Conservation (phyloP, 441 rosid genomes). For the Populus trichocarpa region DNA sequence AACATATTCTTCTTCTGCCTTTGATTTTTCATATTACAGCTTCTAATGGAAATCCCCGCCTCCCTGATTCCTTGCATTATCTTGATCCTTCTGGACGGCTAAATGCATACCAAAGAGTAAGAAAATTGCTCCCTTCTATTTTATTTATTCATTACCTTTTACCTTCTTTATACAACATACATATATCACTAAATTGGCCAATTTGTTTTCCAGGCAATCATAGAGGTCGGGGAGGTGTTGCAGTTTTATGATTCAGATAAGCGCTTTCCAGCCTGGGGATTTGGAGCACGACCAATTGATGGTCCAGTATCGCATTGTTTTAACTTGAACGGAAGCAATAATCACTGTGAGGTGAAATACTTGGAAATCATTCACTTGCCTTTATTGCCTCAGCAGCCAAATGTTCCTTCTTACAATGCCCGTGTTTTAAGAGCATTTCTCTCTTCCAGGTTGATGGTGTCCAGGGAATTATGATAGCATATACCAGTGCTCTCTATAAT, state of each 20-base stretch:
- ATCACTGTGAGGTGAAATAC: slow-evolving; percentile 59
- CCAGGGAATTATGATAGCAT: slow-evolving; percentile 79
- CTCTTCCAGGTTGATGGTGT: slow-evolving; percentile 80
- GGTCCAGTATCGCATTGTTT: slow-evolving; percentile 93
- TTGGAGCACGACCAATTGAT: slow-evolving; percentile 92
- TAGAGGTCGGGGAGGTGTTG: slow-evolving; percentile 88
- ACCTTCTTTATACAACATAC: neutral
- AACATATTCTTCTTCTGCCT: neutral
- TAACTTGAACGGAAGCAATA: slow-evolving; percentile 86
- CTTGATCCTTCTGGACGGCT: slow-evolving; percentile 77
- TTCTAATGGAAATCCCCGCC: slow-evolving; percentile 97
- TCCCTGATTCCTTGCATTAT: slow-evolving; percentile 93
- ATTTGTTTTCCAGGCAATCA: slow-evolving; percentile 58
- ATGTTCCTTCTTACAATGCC: neutral
- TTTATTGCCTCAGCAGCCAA: slow-evolving; percentile 1
- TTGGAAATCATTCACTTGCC: slow-evolving; percentile 6
- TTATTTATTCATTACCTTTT: neutral
- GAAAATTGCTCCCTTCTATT: slow-evolving; percentile 12
- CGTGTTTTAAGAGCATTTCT: slow-evolving; percentile 12
- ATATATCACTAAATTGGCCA: neutral
- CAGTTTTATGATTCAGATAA: slow-evolving; percentile 84
- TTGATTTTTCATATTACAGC: slow-evolving; percentile 42
- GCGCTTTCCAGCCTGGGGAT: slow-evolving; percentile 96
- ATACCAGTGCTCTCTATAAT: slow-evolving; percentile 72
- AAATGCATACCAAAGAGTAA: slow-evolving; percentile 86